A percentile compares a stretch with the other conserved stretches of the same genome.
Evolutionary conservation across 306 rosid genomes (phyloP).

Genomic region (Acacia acuminata): DNA sequence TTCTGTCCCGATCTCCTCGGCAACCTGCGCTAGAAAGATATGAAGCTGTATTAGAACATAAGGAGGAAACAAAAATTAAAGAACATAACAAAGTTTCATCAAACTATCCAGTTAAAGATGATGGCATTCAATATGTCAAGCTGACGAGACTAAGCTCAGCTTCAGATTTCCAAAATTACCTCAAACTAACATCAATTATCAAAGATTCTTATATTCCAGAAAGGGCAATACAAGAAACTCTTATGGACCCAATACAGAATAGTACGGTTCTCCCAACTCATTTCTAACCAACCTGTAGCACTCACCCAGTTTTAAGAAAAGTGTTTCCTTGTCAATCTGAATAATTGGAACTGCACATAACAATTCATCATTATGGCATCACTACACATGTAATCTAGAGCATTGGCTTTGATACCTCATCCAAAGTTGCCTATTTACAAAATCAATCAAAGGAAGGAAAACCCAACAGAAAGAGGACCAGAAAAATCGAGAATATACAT

Average conservation of each 20-base stretch:
- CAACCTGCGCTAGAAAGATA: conserved; percentile 64
- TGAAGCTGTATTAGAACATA: conserved; percentile 10
- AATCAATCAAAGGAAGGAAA: neutral
- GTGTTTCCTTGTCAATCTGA: neutral
- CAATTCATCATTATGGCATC: neutral
- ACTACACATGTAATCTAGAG: neutral
- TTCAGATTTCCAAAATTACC: neutral
- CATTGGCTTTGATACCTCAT: neutral
- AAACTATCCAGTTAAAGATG: neutral
- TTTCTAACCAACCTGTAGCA: neutral
- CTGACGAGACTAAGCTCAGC: neutral
- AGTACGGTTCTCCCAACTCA: neutral
- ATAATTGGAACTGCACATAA: neutral
- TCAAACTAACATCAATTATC: neutral
- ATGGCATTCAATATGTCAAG: neutral
- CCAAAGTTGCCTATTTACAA: neutral
- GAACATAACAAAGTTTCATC: neutral
- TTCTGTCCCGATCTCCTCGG: conserved; percentile 81
- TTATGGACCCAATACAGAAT: neutral
- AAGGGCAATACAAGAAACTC: neutral
- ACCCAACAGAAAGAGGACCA: neutral
- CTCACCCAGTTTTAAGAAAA: neutral
- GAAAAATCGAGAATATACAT: conserved; percentile 43
- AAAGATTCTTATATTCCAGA: neutral
- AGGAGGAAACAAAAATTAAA: conserved; percentile 1